Evolutionary conservation across 495 filamentous ascomycete species (phyloP).

Genomic region (Aspergillus hancockii): DNA sequence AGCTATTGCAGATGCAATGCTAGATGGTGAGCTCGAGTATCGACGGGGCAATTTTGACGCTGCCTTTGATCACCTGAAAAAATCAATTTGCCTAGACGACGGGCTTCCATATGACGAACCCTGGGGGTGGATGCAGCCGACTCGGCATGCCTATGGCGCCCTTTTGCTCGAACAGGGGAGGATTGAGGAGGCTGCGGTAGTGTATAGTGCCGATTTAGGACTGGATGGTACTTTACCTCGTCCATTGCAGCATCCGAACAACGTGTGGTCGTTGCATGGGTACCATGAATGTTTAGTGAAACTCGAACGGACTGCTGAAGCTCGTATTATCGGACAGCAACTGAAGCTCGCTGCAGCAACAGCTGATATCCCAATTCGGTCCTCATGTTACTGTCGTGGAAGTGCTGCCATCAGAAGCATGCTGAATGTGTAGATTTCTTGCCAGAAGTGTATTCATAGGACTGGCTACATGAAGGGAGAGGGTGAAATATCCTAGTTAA

Average conservation of each 20-base stretch:
- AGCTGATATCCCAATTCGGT: constrained; percentile 57
- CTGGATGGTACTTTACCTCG: constrained; percentile 54
- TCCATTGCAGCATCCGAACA: constrained; percentile 60
- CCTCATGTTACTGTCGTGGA: constrained; percentile 60
- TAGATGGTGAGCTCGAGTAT: constrained; percentile 70
- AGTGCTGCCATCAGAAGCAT: background rate
- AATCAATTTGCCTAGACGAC: constrained; percentile 54
- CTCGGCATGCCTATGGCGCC: constrained; percentile 63
- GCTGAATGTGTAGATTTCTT: too few species aligned
- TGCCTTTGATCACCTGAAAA: constrained; percentile 56
- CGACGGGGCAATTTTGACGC: constrained; percentile 53
- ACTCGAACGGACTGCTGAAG: constrained; percentile 50
- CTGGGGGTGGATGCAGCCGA: constrained; percentile 69
- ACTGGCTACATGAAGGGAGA: too few species aligned
- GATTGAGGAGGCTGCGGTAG: constrained; percentile 50
- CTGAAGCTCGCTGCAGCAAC: constrained; percentile 50
- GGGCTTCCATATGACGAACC: constrained; percentile 62
- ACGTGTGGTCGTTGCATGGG: constrained; percentile 67
- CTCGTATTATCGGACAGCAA: constrained; percentile 47
- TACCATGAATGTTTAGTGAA: constrained; percentile 59
- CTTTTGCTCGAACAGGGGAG: constrained; percentile 60
- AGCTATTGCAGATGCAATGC: constrained; percentile 58
- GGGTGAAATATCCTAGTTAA: too few species aligned
- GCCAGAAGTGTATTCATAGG: too few species aligned
- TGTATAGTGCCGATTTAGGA: constrained; percentile 62